Evolutionary conservation across 2,329 filamentous ascomycete species (phyloP).

Genomic region (Sporothrix sp.): DNA sequence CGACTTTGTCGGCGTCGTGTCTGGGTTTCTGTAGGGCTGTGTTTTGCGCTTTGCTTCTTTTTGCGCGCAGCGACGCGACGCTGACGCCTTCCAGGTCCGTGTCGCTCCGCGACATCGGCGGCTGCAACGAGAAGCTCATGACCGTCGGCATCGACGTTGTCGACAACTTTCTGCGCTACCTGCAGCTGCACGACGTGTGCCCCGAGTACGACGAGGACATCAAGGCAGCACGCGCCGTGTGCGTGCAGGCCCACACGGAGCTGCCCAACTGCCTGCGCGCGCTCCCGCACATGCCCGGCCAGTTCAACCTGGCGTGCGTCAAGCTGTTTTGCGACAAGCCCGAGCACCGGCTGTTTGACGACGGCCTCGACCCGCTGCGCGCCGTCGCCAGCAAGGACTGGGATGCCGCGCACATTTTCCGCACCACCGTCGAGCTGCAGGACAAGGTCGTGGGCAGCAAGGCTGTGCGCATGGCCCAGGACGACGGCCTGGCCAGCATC

Average conservation of each 20-base stretch:
- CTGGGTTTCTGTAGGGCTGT: constrained; percentile 59
- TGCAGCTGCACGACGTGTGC: constrained; percentile 76
- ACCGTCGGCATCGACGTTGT: constrained; percentile 57
- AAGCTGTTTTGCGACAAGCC: constrained; percentile 48
- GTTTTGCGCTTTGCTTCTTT: neutral
- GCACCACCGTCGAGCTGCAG: constrained; percentile 35
- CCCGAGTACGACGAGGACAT: constrained; percentile 67
- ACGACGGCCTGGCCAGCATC: constrained; percentile 26
- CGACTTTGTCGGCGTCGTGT: constrained; percentile 69
- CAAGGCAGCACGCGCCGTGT: constrained; percentile 53
- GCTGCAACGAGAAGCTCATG: constrained; percentile 46
- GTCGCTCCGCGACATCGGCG: constrained; percentile 45
- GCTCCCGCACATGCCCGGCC: constrained; percentile 52
- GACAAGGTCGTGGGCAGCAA: constrained; percentile 22
- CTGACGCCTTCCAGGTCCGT: constrained; percentile 34
- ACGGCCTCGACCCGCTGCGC: constrained; percentile 19
- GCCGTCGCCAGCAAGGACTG: constrained; percentile 31
- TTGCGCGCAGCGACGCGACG: too few species aligned
- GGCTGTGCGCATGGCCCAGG: constrained; percentile 22
- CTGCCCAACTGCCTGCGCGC: constrained; percentile 49
- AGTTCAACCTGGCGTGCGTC: constrained; percentile 70
- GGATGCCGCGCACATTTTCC: constrained; percentile 34
- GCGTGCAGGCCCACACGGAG: constrained; percentile 56
- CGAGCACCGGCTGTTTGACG: constrained; percentile 21
- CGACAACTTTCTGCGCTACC: constrained; percentile 80